phyloP scores from a whole-genome alignment of 805 yeast species.

The Wickerhamomyces sydowiorum region DNA sequence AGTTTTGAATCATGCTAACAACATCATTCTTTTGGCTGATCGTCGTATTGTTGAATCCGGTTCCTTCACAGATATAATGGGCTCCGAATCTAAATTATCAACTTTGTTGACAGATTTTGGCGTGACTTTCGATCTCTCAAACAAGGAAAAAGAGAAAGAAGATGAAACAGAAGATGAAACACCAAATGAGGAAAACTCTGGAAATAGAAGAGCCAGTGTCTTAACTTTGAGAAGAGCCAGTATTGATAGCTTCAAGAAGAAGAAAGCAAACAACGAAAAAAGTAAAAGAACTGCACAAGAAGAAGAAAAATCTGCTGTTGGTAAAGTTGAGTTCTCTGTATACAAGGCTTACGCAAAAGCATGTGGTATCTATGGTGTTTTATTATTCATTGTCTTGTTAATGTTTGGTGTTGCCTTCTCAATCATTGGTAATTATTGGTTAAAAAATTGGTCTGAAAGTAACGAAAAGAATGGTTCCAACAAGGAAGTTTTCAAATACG shows the following conservation, averaged over 20 bases:
- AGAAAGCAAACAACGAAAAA: slow-evolving; percentile 25
- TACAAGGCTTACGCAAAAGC: slow-evolving; percentile 54
- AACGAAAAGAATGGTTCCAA: slow-evolving; percentile 37
- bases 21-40: slow-evolving; percentile 51
- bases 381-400: slow-evolving; percentile 31
- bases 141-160: slow-evolving; percentile 2
- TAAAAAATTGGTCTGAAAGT: slow-evolving; percentile 64
- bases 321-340: slow-evolving; percentile 50
- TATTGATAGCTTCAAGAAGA: slow-evolving; percentile 49
- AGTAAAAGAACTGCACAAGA: slow-evolving; percentile 38
- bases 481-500: slow-evolving; percentile 37
- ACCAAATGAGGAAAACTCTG: slow-evolving; percentile 17
- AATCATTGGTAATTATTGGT: slow-evolving; percentile 51
- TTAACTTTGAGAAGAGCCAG: slow-evolving; percentile 49
- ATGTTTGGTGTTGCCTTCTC: slow-evolving; percentile 30
- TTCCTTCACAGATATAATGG: slow-evolving; percentile 43
- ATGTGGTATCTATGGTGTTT: slow-evolving; percentile 47
- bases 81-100: slow-evolving; percentile 27
- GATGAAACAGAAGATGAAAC: slow-evolving; percentile 7
- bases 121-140: slow-evolving; percentile 14
- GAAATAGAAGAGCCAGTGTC: slow-evolving; percentile 7
- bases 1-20: slow-evolving; percentile 51
- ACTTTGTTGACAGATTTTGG: slow-evolving; percentile 24
- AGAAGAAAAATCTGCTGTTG: slow-evolving; percentile 49
- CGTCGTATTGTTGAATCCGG: slow-evolving; percentile 56